Conservation (phyloP, 140 eudicot genomes). For the Bidens hawaiensis region DNA sequence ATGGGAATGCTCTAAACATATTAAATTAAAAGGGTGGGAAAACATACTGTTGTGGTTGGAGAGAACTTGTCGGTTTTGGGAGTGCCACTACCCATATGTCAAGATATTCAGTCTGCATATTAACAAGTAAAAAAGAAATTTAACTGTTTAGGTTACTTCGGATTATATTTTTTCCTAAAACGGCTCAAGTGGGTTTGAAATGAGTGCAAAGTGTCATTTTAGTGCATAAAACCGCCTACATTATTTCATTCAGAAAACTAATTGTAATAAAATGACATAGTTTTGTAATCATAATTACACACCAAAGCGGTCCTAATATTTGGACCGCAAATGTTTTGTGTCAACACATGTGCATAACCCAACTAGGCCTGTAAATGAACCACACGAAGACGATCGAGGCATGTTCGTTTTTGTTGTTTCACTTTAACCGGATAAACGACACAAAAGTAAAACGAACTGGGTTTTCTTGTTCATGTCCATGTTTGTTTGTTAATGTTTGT, state of each 20-base stretch:
- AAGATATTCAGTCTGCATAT: slow-evolving; percentile 47
- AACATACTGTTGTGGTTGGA: slow-evolving; percentile 52
- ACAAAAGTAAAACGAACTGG: too few species aligned
- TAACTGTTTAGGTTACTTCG: background rate
- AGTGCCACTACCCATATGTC: slow-evolving; percentile 61
- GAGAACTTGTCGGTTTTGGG: slow-evolving; percentile 58
- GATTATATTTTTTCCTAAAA: background rate
- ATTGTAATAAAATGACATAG: background rate
- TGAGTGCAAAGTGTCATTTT: background rate
- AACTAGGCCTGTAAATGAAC: too few species aligned
- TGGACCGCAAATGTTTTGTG: background rate
- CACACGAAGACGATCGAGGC: too few species aligned
- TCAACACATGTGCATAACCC: background rate
- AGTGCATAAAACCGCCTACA: background rate
- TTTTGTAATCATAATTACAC: background rate
- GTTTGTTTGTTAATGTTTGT: too few species aligned
- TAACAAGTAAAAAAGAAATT: background rate
- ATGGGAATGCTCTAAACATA: too few species aligned
- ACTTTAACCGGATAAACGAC: too few species aligned
- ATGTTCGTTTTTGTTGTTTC: too few species aligned
- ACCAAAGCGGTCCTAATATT: background rate
- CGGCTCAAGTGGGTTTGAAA: background rate
- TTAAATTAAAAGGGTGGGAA: slow-evolving; percentile 10
- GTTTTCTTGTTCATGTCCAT: too few species aligned
- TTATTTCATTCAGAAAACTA: background rate